Base-by-base conservation (phyloP, 1,139 yeast species). In the Pichia sp. region DNA sequence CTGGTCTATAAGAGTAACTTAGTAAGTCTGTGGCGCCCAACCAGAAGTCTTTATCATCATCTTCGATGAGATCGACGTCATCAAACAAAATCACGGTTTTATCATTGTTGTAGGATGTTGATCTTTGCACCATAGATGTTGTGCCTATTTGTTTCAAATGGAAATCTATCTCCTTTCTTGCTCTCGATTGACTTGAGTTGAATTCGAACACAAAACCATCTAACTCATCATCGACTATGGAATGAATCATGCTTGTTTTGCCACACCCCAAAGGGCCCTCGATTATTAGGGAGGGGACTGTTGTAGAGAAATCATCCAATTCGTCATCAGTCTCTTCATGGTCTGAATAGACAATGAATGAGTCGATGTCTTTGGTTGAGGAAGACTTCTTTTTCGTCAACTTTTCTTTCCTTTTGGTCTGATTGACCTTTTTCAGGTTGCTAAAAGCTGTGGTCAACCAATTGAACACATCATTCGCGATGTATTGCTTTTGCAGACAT, bases 31-130 rank as follows among this genome's bases (percentile, higher is more conserved):
- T 81, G 3, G 91, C 78, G 1, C 85, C 84, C 1, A 75, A 67
- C 97, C 98, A 93, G 64, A 93, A 92, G 1, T 83, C 82, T 60
- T 78, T 80, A 62, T 91, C 97, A 2, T 29, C 36, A 40, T 75
- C 93, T 63, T 86, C 90, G 33, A 92, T 69, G 14, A 89, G 74
- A 67, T 93, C 97, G 31, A 88, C 92, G 63, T 93, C 97, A 63
- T 92, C 97, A 53, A 93, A 75, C 41, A 93, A 70, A 3, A 93
- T 84, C 8, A 91, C 72, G 1, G 62, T 53, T 24, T 51, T 50
- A 17, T 60, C 62, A 34, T 53, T 29, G 34, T 55, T 49, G 14
- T 42, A 42, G 5, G 29, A 27, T 5, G n/a, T 42, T 17, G 30
- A n/a, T 10, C 41, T 24, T 33, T 57, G 54, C 8, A 93, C 93